Evolutionary conservation across 306 rosid genomes (phyloP), one percentile per base, ranked within the genome.

Genomic region (Medicago ruthenica): DNA sequence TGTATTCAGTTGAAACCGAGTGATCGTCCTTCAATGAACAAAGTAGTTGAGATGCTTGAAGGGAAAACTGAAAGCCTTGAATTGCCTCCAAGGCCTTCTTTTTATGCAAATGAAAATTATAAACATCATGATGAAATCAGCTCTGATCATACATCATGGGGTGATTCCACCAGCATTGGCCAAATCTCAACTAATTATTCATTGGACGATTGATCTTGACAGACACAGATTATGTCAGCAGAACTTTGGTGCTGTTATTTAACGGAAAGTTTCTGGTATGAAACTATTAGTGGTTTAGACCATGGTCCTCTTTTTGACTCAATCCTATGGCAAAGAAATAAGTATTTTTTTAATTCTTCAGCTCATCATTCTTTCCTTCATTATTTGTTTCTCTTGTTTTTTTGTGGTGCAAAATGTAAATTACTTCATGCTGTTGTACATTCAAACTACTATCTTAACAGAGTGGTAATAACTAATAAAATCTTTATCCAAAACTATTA

Each of bases 11-110:
- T 83, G 57, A 81, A 70, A 21, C 82, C 89, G 0, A 34, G 2
- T 2, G 71, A 81, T 12, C 82, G 87, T 24, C 89, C 89, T 47
- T 67, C 82, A 0, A 83, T 83, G 84, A 75, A 53, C 1, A 81
- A 55, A 47, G 84, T 84, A 0, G 2, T 78, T 2, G 78, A 80
- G 55, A 86, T 80, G 85, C 77, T 80, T 1, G 84, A 78, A 79
- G 82, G 82, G 3, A 53, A 79, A 6, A 8, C 22, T 4, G 73
- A 78, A 40, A 24, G 6, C 8, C 1, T 67, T 60, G 31, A 81
- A 76, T 61, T 83, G 37, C 84, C 89, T 21, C 75, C 85, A 0
- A 86, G 64, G 15, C 87, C 86, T 22, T 71, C 78, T 7, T 15
- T 55, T 0, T 73, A 60, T 68, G 74, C 82, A 10, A 40, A 20